Evolutionary conservation across 805 yeast genomes (phyloP), one percentile per base, ranked within the genome.

Genomic region (Pichia paraexigua): DNA sequence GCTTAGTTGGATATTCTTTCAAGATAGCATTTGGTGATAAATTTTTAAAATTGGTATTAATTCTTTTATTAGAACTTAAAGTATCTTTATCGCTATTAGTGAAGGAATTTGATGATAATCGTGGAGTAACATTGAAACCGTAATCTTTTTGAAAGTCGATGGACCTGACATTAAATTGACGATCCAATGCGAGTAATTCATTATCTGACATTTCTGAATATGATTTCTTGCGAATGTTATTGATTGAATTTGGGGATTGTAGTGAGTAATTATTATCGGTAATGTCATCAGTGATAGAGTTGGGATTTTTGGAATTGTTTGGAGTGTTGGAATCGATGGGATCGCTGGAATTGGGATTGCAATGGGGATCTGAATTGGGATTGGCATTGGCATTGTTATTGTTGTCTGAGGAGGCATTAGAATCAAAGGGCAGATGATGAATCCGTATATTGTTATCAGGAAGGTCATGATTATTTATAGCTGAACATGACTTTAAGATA

Each of bases 131-230:
- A 50, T 45, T 22, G 47, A 50, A 51, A 46, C 57, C 53, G 53
- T 47, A 58, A 44, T 45, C 45, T 45, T 58, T 58, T 48, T 71
- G 72, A 49, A 77, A 61, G 54, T 76, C 69, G 25, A 70, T 61
- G 1, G 67, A 62, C 53, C 68, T 65, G 22, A 73, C 66, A 50
- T 70, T 67, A 60, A 70, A 79, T 57, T 79, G 83, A 1, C 78
- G 74, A 61, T 79, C 84, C 54, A 79, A 64, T 13, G 77, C 79
- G 64, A 78, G 61, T 52, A 79, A 66, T 61, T 79, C 83, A 51
- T 76, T 79, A 60, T 75, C 71, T 17, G 81, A 70, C 80, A 79
- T 74, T 17, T 70, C 78, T 35, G 74, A 69, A 56, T 75, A 73
- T 45, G 77, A 72, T 56, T 77, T 75, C 50, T 78, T 63, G 27